A percentile compares a stretch with the other conserved stretches of the same genome.
These are phyloP conservation scores for Cryptococcus maquisensis DNA, from an alignment of 1,284 basidiomycete species.

Conservation along the genomic window DNA sequence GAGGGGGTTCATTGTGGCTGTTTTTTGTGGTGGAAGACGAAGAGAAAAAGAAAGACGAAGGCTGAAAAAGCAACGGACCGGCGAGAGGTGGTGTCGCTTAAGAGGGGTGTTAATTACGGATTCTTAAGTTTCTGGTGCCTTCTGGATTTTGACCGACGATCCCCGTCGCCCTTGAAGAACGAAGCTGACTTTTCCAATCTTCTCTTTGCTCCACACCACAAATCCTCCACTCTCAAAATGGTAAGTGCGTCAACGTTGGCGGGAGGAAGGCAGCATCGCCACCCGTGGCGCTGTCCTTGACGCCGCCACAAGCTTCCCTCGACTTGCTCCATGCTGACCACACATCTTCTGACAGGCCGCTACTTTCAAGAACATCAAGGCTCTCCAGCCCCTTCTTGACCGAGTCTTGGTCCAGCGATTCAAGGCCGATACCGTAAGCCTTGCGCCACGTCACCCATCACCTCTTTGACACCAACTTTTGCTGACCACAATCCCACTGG, in stretches of 20 bases:
- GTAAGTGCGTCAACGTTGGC: background rate
- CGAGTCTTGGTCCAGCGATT: slow-evolving; percentile 95
- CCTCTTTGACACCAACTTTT: background rate
- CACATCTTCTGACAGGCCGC: slow-evolving; percentile 31
- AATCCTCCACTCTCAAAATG: background rate
- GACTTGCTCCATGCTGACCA: background rate
- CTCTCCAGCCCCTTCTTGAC: slow-evolving; percentile 87
- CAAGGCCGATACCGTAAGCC: slow-evolving; percentile 80
- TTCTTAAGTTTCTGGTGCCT: background rate
- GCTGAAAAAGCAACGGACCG: slow-evolving; percentile 3
- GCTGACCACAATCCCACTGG: background rate
- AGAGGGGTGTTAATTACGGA: background rate
- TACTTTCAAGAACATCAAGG: slow-evolving; percentile 91
- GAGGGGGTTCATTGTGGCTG: slow-evolving; percentile 32
- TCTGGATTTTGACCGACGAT: background rate
- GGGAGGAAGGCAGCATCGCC: background rate
- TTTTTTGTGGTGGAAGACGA: slow-evolving; percentile 12
- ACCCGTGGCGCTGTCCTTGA: background rate
- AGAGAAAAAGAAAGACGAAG: slow-evolving; percentile 1
- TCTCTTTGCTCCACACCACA: background rate
- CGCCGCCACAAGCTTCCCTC: background rate
- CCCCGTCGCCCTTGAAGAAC: background rate
- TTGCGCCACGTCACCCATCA: background rate
- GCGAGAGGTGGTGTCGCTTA: background rate
- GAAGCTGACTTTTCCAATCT: background rate